A percentile compares a stretch with the other conserved stretches of the same genome.
Conservation (phyloP, 73 alveolate species). For the Paramecium biaurelia region DNA sequence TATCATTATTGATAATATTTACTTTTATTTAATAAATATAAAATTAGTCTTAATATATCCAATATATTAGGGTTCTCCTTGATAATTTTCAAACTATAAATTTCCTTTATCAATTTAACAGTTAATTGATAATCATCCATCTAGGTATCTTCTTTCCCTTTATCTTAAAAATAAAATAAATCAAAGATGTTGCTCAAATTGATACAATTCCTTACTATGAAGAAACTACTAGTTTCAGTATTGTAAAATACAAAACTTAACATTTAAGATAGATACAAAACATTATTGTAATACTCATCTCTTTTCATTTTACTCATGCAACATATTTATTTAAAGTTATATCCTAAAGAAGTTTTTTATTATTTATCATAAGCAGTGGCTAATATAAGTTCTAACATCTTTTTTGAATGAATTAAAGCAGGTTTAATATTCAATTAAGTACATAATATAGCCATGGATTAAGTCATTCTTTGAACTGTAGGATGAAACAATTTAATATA, state of each 20-base stretch:
- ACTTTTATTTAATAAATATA: neutral
- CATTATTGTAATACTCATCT: neutral
- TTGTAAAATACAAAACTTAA: neutral
- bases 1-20: neutral
- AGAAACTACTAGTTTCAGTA: neutral
- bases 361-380: neutral
- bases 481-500: neutral
- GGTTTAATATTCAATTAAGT: neutral
- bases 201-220: neutral
- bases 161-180: neutral
- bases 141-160: neutral
- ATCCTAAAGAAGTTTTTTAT: neutral
- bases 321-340: neutral
- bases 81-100: neutral
- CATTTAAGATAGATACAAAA: neutral
- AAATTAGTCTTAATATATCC: neutral
- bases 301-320: neutral
- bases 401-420: neutral
- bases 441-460: neutral
- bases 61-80: neutral
- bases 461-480: neutral
- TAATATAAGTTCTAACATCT: neutral
- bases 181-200: neutral
- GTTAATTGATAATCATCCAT: neutral
- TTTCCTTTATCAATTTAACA: neutral